Evolutionary conservation across 1,284 basidiomycete genomes (phyloP), one percentile per base, ranked within the genome.

Genomic region (Ganoderma sinense): DNA sequence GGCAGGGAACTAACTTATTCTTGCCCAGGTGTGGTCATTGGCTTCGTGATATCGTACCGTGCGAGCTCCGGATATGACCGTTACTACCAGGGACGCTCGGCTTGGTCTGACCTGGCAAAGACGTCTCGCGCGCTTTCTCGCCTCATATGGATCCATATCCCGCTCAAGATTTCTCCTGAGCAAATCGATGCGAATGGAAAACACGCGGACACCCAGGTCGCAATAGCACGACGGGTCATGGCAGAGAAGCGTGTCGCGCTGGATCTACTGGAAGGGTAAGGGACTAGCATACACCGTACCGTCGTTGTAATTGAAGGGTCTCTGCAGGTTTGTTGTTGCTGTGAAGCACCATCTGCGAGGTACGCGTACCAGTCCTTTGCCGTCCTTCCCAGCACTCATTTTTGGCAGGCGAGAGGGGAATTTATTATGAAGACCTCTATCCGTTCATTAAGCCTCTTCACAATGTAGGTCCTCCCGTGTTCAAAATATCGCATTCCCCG

Each of bases 261-360:
- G 60, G 88, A 89, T 70, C 78, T 91, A 11, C 75, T 91, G 53
- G 85, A 89, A 78, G 90, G 83, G 87, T 88, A 29, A 18, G 39
- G 10, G 4, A 8, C 10, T 3, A 33, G 10, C 10, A 23, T 39
- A n/a, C 13, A 36, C 5, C 10, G 8, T 39, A 18, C 18, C 5
- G 10, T 39, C 10, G 4, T 10, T 14, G 20, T 55, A 10, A 33
- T 2, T 40, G 48, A 36, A n/a, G 14, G 1, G 8, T 20, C 7
- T 4, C 5, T 3, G 4, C 64, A 90, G 89, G 2, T 90, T 87
- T 71, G 80, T 85, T 5, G 82, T 91, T 26, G 83, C 90, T 0
- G 69, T 91, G n/a, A 91, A 92, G 75, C 90, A 91, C 75, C 89
- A 91, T 76, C 78, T 91, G 33, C 83, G 90, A 75, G 87, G 87